These are phyloP conservation scores for Dysphania ambrosioides DNA, from an alignment of 148 eudicot species.

Conservation along the genomic window DNA sequence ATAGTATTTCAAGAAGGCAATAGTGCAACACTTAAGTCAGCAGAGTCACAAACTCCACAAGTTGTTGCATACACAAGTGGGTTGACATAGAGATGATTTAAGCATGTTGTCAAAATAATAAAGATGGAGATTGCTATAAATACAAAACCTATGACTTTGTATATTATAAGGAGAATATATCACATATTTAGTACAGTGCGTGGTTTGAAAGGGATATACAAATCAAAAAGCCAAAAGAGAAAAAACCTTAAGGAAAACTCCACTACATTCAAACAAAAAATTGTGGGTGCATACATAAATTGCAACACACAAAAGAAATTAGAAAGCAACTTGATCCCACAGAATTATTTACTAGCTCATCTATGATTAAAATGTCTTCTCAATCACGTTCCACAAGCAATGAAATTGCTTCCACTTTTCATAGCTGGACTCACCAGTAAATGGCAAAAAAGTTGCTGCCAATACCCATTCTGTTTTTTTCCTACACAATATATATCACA, in stretches of 20 bases:
- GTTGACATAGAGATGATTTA: not conserved
- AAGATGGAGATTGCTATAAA: not conserved
- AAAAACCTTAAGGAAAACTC: not conserved
- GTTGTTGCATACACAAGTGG: not conserved
- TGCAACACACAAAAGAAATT: not conserved
- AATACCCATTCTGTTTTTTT: no score
- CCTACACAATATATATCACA: not conserved
- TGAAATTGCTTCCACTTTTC: no score
- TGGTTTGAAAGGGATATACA: not conserved
- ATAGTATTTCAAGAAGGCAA: not conserved
- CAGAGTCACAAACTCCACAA: not conserved
- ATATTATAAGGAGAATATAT: not conserved
- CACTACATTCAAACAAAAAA: not conserved
- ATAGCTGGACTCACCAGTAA: no score
- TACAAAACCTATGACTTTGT: not conserved
- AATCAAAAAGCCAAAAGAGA: not conserved
- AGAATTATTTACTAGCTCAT: not conserved
- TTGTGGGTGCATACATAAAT: not conserved
- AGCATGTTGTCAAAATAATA: not conserved
- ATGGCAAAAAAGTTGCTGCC: no score
- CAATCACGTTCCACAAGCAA: no score
- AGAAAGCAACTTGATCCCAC: not conserved
- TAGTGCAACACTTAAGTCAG: not conserved
- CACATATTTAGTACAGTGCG: not conserved
- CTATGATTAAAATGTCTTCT: not conserved